Percentiles rank a stretch among this genome's conserved stretches.
Evolutionary conservation across 345 rosid genomes (phyloP).

Genomic region (Aegle marmelos): DNA sequence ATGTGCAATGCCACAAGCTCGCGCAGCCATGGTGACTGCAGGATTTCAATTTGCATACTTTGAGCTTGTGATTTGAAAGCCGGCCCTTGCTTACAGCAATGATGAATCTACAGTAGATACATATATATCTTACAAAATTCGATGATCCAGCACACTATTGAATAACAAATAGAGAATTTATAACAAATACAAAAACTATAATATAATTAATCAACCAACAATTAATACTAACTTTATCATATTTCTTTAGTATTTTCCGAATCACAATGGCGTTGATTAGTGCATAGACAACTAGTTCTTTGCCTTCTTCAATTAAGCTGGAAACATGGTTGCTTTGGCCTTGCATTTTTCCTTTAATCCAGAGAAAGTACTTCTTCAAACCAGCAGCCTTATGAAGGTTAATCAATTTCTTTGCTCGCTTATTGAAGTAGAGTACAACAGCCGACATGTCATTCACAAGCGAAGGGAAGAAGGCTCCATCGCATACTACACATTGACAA

Average conservation of each 20-base stretch:
- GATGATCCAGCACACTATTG: no score
- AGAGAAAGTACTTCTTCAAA: constrained; percentile 54
- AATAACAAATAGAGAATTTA: no score
- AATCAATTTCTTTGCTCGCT: constrained; percentile 75
- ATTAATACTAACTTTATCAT: constrained; percentile 58
- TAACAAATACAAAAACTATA: no score
- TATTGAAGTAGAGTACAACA: constrained; percentile 71
- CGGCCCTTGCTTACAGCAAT: constrained; percentile 65
- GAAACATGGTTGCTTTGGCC: constrained; percentile 30
- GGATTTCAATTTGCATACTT: constrained; percentile 83
- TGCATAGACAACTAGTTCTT: constrained; percentile 75
- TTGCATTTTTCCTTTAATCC: constrained; percentile 59
- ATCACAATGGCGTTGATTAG: constrained; percentile 71
- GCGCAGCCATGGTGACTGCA: constrained; percentile 91
- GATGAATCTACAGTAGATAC: no score
- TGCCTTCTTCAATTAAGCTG: constrained; percentile 68
- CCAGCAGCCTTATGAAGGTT: constrained; percentile 76
- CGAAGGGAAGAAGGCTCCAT: constrained; percentile 84
- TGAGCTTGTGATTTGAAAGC: constrained; percentile 81
- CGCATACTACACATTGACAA: constrained; percentile 55
- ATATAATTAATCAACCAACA: no score
- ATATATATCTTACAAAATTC: no score
- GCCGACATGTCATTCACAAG: constrained; percentile 73
- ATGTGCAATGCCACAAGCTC: constrained; percentile 92
- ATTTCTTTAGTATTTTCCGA: constrained; percentile 80